Base-by-base conservation (phyloP, 129 eudicot species). In the Flaveria robusta region DNA sequence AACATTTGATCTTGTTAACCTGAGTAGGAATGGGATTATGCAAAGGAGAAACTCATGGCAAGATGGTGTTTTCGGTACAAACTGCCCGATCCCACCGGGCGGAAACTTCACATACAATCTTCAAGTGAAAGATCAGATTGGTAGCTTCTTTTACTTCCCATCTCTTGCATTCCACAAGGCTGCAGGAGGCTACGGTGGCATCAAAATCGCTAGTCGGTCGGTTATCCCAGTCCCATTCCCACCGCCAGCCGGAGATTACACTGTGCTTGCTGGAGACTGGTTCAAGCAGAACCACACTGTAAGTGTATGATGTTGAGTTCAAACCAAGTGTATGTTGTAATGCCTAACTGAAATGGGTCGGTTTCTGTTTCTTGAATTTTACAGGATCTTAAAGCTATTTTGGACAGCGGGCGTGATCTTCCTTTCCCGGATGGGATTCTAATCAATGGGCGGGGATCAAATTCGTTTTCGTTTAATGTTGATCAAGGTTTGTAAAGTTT, bases 401-500 rank as follows among this genome's bases (percentile, higher is more conserved):
- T 91, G 66, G 97, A 91, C 68, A 43, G 85, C 5, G 97, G 97
- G 22, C 72, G 74, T 39, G 79, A 83, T 81, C 88, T 91, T 77
- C 91, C 93, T 23, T 88, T 85, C 27, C 93, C 97, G 0, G 97
- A 91, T 75, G 91, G 93, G 12, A 55, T 91, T 81, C 81, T 91
- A 42, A 91, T 91, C 45, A 91, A 91, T 37, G 97, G 94, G 14
- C 90, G 87, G 14, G 84, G 88, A 81, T 70, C 89, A 50, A 79
- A 79, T 64, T 83, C 80, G 18, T 86, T 54, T 49, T 72, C 87
- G 2, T 88, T 84, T 45, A 78, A 80, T 2, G 97, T 87, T 43
- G 92, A 91, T 42, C 89, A 78, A 84, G 97, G 97, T 91, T 52
- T 43, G 70, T 51, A 19, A 45, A 72, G 41, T 27, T 27, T 0